A percentile compares a stretch with the other conserved stretches of the same genome.
Conservation (phyloP, 768 basidiomycete genomes). For the Boletus reticuloceps region DNA sequence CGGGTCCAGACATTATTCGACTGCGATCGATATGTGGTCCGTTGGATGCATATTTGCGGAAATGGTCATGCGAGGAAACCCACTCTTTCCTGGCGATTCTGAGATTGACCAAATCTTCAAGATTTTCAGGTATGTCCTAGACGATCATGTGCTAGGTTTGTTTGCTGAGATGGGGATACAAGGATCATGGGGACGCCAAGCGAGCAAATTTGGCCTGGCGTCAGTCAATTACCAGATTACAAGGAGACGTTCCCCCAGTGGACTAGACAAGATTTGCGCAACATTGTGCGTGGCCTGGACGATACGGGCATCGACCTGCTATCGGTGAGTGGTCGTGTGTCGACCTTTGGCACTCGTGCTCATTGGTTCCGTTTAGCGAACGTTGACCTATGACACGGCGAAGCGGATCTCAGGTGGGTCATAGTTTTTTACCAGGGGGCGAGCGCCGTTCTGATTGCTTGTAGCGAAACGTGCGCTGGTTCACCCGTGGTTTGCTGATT, state of each 20-base stretch:
- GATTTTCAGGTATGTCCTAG: slow-evolving; percentile 78
- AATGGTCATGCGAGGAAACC: slow-evolving; percentile 90
- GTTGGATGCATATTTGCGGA: slow-evolving; percentile 99
- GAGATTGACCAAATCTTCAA: slow-evolving; percentile 99
- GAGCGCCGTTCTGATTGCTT: slow-evolving; percentile 1
- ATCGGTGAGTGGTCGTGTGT: slow-evolving; percentile 42
- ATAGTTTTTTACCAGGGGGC: not conserved
- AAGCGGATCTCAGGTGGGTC: slow-evolving; percentile 85
- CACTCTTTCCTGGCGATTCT: slow-evolving; percentile 97
- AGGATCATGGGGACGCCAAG: slow-evolving; percentile 94
- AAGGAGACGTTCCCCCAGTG: slow-evolving; percentile 97
- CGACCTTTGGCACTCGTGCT: not conserved
- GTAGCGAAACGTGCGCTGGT: slow-evolving; percentile 56
- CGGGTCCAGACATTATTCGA: slow-evolving; percentile 94
- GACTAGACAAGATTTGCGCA: slow-evolving; percentile 70
- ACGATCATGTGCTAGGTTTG: not conserved
- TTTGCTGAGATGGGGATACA: slow-evolving; percentile 5
- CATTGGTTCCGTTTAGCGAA: slow-evolving; percentile 40
- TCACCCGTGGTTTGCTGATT: slow-evolving; percentile 52
- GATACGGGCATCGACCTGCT: slow-evolving; percentile 78
- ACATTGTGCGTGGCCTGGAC: slow-evolving; percentile 69
- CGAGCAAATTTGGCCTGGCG: slow-evolving; percentile 90
- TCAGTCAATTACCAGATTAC: slow-evolving; percentile 87
- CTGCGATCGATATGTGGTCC: slow-evolving; percentile 99
- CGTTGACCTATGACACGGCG: slow-evolving; percentile 84